Base-by-base conservation (phyloP, 495 filamentous ascomycete genomes). In the Aspergillus diversus region DNA sequence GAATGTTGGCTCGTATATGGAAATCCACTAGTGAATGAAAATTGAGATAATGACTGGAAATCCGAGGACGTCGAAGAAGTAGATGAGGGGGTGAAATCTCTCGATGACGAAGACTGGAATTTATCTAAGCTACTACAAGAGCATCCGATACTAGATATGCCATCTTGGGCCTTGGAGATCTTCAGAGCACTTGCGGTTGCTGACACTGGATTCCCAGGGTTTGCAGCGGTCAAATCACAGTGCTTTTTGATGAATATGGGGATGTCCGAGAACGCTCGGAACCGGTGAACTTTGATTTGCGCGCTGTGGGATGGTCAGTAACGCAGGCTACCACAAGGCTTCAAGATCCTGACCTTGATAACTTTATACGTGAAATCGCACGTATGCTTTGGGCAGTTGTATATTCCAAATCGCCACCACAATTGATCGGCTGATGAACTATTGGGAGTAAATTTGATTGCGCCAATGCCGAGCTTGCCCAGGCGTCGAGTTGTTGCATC, bases 231-330 rank as follows among this genome's bases (percentile, higher is more conserved):
- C 5, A 88, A 71, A 63, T 87, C 85, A 66, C 84, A 88, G 50
- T 87, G 84, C 58, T 80, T 82, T 49, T 81, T 82, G 12, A 82
- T 78, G 70, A 87, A 88, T 13, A 88, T 78, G 8, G 85, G 84
- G 2, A 85, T 79, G 60, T 88, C 84, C 48, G 79, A 83, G 69
- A 88, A 88, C 37, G 85, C 85, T 65, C 80, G 75, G 64, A 85
- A 87, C 15, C 84, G 83, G 54, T 88, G 84, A 1, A 81, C 73
- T 67, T 86, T 88, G 59, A 88, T 87, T 70, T 85, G 77, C 33
- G 85, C 83, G 75, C 85, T 87, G 60, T 39, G 39, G 8, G 17
- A 7, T n/a, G 16, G 50, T 68, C 57, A 65, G 64, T 59, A 27
- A 58, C 8, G 13, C 34, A n/a, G 16, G 53, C 5, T 11, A 5